Conservation (phyloP, 768 basidiomycete genomes). For the Leccinum truebloodii region DNA sequence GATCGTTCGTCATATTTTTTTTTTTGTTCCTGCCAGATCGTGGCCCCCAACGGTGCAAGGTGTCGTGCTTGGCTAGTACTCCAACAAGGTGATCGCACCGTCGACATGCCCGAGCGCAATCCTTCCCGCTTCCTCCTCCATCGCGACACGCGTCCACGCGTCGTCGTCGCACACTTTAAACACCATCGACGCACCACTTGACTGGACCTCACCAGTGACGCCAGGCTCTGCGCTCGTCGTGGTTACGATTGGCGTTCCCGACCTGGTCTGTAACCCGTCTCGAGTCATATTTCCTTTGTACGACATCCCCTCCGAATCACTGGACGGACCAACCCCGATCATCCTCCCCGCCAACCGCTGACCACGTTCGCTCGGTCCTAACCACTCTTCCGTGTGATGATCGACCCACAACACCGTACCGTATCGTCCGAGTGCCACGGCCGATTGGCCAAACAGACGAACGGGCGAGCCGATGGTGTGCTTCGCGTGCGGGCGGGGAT, state of each 20-base stretch:
- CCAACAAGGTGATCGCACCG: slow-evolving; percentile 51
- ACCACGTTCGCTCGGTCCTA: slow-evolving; percentile 46
- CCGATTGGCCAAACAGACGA: slow-evolving; percentile 54
- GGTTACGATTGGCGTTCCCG: background rate
- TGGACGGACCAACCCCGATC: background rate
- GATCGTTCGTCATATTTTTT: no score
- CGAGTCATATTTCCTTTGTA: background rate
- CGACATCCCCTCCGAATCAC: background rate
- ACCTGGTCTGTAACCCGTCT: background rate
- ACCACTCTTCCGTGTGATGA: slow-evolving; percentile 55
- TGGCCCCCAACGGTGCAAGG: no score
- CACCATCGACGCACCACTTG: slow-evolving; percentile 32
- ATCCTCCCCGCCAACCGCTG: slow-evolving; percentile 58
- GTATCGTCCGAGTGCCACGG: slow-evolving; percentile 54
- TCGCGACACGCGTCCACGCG: slow-evolving; percentile 46
- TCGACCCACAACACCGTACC: slow-evolving; percentile 72
- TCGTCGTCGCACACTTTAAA: slow-evolving; percentile 49
- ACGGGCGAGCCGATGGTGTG: slow-evolving; percentile 55
- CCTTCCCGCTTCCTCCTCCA: slow-evolving; percentile 40
- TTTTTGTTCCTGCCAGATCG: no score
- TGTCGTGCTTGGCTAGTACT: slow-evolving; percentile 39
- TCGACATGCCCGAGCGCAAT: slow-evolving; percentile 38
- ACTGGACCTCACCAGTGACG: background rate
- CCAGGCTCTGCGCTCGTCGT: background rate
- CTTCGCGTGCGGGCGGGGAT: slow-evolving; percentile 34